phyloP scores from a whole-genome alignment of 805 yeast species.

The Starmerella powellii region DNA sequence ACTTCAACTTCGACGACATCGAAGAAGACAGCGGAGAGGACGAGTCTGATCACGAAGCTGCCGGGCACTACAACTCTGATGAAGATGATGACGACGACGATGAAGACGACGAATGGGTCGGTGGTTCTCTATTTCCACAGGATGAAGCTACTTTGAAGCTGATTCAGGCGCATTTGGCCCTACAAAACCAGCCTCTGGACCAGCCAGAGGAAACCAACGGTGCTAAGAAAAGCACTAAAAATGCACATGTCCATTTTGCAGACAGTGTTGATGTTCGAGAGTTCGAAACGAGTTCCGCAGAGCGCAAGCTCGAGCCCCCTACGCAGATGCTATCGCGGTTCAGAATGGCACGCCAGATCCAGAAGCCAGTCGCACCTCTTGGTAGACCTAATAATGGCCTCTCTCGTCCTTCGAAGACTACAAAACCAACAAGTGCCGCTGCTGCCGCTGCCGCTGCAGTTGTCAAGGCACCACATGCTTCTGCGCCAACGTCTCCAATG shows the following conservation, averaged over 20 bases:
- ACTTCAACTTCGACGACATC: conserved; percentile 36
- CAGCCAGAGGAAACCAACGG: neutral
- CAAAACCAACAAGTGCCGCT: conserved; percentile 12
- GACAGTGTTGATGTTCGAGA: conserved; percentile 22
- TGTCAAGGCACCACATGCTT: neutral
- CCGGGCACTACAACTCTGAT: conserved; percentile 18
- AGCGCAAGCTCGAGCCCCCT: conserved; percentile 17
- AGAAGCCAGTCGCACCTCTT: neutral
- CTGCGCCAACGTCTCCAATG: neutral
- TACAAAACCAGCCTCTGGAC: neutral
- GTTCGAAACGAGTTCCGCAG: conserved; percentile 21
- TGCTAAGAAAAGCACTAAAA: conserved; percentile 3
- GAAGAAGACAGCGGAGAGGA: conserved; percentile 33
- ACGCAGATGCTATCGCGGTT: conserved; percentile 26
- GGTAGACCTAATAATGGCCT: neutral
- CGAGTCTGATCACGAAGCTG: conserved; percentile 25
- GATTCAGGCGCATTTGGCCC: conserved; percentile 14
- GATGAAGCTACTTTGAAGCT: conserved; percentile 15
- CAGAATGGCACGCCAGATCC: conserved; percentile 14
- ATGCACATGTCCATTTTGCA: conserved; percentile 19
- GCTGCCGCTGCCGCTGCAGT: conserved; percentile 10
- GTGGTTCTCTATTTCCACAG: conserved; percentile 30
- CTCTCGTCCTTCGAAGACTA: neutral
- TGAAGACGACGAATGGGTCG: conserved; percentile 30
- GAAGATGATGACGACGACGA: conserved; percentile 29